A percentile compares a stretch with the other conserved stretches of the same genome.
phyloP scores from a whole-genome alignment of 352 stramenopile species.

The Phytophthora idaei region DNA sequence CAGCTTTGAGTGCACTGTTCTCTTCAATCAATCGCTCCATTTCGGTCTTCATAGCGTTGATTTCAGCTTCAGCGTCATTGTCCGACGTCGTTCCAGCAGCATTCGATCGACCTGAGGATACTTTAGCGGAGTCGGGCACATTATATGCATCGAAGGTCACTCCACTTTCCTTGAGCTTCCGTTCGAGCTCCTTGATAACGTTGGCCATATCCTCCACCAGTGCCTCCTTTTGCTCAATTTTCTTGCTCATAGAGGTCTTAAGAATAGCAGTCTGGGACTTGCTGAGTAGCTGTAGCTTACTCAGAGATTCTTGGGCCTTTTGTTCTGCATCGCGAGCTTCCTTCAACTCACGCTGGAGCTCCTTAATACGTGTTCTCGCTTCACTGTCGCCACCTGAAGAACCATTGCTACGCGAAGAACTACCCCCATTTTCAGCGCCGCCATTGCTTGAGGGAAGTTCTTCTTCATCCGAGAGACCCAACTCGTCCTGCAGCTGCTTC shows the following conservation, averaged over 20 bases:
- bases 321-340: constrained; percentile 70
- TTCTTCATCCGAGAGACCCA: constrained; percentile 77
- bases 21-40: constrained; percentile 76
- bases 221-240: constrained; percentile 70
- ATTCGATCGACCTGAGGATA: constrained; percentile 38
- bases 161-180: constrained; percentile 58
- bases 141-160: constrained; percentile 58
- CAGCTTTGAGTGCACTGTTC: constrained; percentile 56
- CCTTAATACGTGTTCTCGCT: constrained; percentile 52
- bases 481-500: constrained; percentile 69
- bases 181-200: constrained; percentile 68
- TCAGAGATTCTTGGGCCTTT: constrained; percentile 78
- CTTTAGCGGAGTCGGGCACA: constrained; percentile 21
- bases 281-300: constrained; percentile 82
- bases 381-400: constrained; percentile 18
- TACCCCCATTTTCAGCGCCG: constrained; percentile 7
- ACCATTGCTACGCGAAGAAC: constrained; percentile 3
- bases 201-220: constrained; percentile 67
- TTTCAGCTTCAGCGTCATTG: constrained; percentile 59
- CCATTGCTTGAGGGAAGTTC: constrained; percentile 18
- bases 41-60: constrained; percentile 73
- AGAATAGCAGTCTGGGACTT: constrained; percentile 86
- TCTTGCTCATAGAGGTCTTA: constrained; percentile 86
- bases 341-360: constrained; percentile 63
- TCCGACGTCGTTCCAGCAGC: constrained; percentile 30